Evolutionary conservation across 2,329 filamentous ascomycete genomes (phyloP), one percentile per base, ranked within the genome.

Genomic region (Acrocalymma vagum): DNA sequence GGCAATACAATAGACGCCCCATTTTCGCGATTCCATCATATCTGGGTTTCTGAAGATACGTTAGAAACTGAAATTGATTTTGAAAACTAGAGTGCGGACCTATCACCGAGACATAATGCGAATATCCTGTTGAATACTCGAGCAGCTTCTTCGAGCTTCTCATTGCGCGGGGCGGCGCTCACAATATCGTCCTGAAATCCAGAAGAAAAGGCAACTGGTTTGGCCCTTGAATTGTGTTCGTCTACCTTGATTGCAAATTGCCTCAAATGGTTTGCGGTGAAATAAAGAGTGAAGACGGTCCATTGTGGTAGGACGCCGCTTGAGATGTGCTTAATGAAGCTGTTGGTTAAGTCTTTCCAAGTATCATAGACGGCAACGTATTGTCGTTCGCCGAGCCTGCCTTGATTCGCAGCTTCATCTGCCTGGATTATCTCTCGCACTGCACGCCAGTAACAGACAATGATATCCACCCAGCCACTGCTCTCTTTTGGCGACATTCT

Each of bases 1-100:
- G 62, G 92, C 90, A 53, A 93, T 86, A 69, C 91, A 92, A 75
- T 99, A 99, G 31, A 96, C 88, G 6, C 90, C 95, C 94, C 94
- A 99, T 81, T 97, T 99, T 38, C 94, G 85, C 7, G 93, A 96
- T 60, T 95, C 88, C 16, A 41, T 48, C 62, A 91, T 85, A 29
- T 96, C 76, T 10, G 88, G 85, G 46, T 88, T 88, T 70, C 90
- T 93, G 60, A 38, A 39, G 20, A 26, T 38, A 38, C 30, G 48
- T 65, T 46, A 63, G 55, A 54, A 48, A 29, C 36, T 32, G 11
- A 21, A 44, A 13, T 15, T 27, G 33, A 21, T 38, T 61, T 21
- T 23, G 32, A 29, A 23, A 32, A 27, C 31, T 3, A 13, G 55
- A 68, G 44, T 30, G 43, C 59, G 36, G 40, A 95, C 90, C 91